phyloP scores from a whole-genome alignment of 2,329 filamentous ascomycete species.

The Cytospora schulzeri region DNA sequence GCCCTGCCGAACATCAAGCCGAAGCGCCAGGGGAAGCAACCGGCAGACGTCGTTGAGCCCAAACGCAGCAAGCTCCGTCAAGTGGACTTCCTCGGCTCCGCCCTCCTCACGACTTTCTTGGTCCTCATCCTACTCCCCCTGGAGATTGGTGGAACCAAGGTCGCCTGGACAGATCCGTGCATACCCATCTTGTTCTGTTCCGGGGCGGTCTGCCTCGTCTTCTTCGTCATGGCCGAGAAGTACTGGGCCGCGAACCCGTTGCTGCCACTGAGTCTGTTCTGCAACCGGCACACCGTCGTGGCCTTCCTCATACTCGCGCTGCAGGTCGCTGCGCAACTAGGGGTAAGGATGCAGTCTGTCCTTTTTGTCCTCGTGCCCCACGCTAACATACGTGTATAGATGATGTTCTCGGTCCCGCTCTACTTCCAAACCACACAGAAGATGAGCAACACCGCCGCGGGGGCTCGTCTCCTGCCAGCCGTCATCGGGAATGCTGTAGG shows the following conservation, averaged over 20 bases:
- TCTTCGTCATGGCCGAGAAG: slow-evolving; percentile 39
- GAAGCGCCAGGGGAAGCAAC: slow-evolving; percentile 13
- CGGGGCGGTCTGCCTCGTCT: slow-evolving; percentile 34
- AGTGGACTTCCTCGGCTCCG: slow-evolving; percentile 61
- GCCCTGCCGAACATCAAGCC: slow-evolving; percentile 38
- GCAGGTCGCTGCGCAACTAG: slow-evolving; percentile 61
- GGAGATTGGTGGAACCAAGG: slow-evolving; percentile 43
- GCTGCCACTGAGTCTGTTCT: slow-evolving; percentile 58
- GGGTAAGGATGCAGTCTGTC: slow-evolving; percentile 40
- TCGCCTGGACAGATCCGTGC: slow-evolving; percentile 43
- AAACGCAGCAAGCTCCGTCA: slow-evolving; percentile 45
- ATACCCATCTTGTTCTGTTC: slow-evolving; percentile 37
- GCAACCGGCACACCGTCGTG: slow-evolving; percentile 53
- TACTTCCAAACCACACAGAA: slow-evolving; percentile 68
- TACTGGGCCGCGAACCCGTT: slow-evolving; percentile 57
- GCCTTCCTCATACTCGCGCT: slow-evolving; percentile 54
- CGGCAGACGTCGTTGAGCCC: slow-evolving; percentile 24
- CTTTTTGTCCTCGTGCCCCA: not conserved
- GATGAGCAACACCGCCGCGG: slow-evolving; percentile 59
- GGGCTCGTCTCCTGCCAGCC: slow-evolving; percentile 65
- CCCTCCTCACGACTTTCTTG: slow-evolving; percentile 43
- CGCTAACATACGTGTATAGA: slow-evolving; percentile 33
- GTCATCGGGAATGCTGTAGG: slow-evolving; percentile 68
- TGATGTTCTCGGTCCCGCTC: slow-evolving; percentile 67
- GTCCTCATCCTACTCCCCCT: slow-evolving; percentile 43